These are phyloP conservation scores for Deinandra increscens DNA, from an alignment of 129 eudicot genomes.

Conservation along the genomic window DNA sequence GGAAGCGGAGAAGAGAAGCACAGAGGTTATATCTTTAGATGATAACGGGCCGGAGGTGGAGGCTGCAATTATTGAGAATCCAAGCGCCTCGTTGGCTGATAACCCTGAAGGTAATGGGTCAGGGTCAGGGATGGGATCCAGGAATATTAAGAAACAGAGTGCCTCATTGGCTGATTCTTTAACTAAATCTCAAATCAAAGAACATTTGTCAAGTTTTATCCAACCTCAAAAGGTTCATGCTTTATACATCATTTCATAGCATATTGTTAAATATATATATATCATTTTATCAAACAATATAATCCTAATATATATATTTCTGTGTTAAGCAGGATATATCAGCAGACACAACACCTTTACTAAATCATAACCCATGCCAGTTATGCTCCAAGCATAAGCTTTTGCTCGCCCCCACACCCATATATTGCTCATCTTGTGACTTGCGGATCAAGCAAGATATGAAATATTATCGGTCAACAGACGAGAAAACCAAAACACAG, in stretches of 20 bases:
- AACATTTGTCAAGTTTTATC: conserved; percentile 53
- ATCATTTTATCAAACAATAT: neutral
- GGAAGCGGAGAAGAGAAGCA: conserved; percentile 7
- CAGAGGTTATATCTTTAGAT: conserved; percentile 5
- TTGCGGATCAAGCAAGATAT: conserved; percentile 41
- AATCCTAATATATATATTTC: conserved; percentile 5
- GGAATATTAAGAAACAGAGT: conserved; percentile 27
- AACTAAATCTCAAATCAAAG: conserved; percentile 46
- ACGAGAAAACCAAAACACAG: conserved; percentile 23
- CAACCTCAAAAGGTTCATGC: conserved; percentile 37
- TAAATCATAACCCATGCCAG: conserved; percentile 48
- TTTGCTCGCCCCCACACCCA: conserved; percentile 45
- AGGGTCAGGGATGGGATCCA: neutral
- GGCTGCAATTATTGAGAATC: conserved; percentile 22
- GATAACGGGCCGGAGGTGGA: conserved; percentile 7
- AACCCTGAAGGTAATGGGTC: conserved; percentile 18
- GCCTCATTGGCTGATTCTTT: conserved; percentile 55
- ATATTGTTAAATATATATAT: neutral
- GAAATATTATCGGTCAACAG: conserved; percentile 40
- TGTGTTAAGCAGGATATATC: conserved; percentile 27
- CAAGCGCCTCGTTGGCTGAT: conserved; percentile 46
- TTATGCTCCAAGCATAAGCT: conserved; percentile 51
- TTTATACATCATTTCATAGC: conserved; percentile 8
- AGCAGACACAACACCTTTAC: conserved; percentile 11
- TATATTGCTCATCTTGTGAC: conserved; percentile 60